Conservation (phyloP, 345 rosid genomes). For the Corymbia maculata region DNA sequence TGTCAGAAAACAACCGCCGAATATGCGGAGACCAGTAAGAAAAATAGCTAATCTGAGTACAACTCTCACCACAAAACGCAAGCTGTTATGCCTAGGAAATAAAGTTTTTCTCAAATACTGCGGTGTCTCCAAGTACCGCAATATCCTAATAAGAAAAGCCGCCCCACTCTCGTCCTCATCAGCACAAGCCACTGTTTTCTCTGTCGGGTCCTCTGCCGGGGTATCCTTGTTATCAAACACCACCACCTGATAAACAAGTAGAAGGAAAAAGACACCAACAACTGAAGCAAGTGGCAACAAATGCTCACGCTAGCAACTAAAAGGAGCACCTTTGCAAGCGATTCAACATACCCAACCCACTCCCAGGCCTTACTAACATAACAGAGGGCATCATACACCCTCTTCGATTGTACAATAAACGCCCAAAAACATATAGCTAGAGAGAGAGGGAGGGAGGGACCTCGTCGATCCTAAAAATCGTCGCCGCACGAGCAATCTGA, state of each 20-base stretch:
- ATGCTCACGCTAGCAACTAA: background rate
- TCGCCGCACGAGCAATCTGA: slow-evolving; percentile 90
- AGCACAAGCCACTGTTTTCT: slow-evolving; percentile 1
- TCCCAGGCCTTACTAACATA: background rate
- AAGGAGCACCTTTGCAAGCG: background rate
- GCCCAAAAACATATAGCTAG: background rate
- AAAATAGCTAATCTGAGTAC: background rate
- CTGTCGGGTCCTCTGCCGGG: slow-evolving; percentile 16
- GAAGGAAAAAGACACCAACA: background rate
- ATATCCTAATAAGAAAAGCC: slow-evolving; percentile 66
- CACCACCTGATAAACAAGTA: slow-evolving; percentile 42
- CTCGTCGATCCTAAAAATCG: slow-evolving; percentile 89
- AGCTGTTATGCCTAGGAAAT: slow-evolving; percentile 68
- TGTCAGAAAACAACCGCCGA: background rate
- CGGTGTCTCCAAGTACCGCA: slow-evolving; percentile 86
- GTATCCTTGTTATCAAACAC: slow-evolving; percentile 61
- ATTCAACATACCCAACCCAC: background rate
- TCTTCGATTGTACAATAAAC: background rate
- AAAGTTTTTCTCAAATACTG: slow-evolving; percentile 82
- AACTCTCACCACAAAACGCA: slow-evolving; percentile 72
- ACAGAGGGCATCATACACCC: background rate
- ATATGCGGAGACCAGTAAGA: background rate
- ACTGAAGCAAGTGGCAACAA: background rate
- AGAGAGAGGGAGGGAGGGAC: slow-evolving; percentile 13
- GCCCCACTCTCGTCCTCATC: slow-evolving; percentile 68